These are phyloP conservation scores for Boletus patriciae DNA, from an alignment of 768 basidiomycete genomes.

Conservation along the genomic window DNA sequence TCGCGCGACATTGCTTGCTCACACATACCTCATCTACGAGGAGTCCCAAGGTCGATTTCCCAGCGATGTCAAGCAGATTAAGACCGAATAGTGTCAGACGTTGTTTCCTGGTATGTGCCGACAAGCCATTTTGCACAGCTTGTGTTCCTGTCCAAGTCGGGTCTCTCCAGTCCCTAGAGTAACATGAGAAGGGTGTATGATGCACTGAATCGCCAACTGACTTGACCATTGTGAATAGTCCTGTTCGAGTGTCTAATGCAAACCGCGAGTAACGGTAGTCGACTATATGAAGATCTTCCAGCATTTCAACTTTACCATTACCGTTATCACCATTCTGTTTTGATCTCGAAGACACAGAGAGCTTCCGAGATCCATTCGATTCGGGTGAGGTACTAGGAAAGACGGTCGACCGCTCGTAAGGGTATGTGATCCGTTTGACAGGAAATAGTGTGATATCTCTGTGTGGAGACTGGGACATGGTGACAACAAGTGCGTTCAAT, in stretches of 20 bases:
- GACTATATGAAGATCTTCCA: slow-evolving; percentile 62
- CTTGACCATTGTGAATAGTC: slow-evolving; percentile 81
- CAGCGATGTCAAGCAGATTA: slow-evolving; percentile 89
- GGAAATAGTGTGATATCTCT: slow-evolving; percentile 80
- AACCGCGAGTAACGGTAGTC: slow-evolving; percentile 95
- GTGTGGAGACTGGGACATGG: slow-evolving; percentile 64
- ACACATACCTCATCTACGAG: slow-evolving; percentile 81
- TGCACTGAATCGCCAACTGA: slow-evolving; percentile 30
- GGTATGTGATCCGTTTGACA: slow-evolving; percentile 65
- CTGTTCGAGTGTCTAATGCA: slow-evolving; percentile 79
- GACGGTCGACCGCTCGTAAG: slow-evolving; percentile 76
- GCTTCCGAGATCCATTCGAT: slow-evolving; percentile 30
- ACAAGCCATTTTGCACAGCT: slow-evolving; percentile 66
- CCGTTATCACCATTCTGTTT: slow-evolving; percentile 36
- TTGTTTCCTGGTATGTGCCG: slow-evolving; percentile 54
- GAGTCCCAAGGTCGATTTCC: slow-evolving; percentile 73
- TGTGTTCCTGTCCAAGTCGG: slow-evolving; percentile 62
- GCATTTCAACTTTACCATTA: slow-evolving; percentile 33
- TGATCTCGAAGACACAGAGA: slow-evolving; percentile 24
- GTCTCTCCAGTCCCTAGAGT: slow-evolving; percentile 85
- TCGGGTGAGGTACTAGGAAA: slow-evolving; percentile 50
- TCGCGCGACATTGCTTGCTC: not conserved
- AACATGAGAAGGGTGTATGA: slow-evolving; percentile 7
- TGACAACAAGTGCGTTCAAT: slow-evolving; percentile 22
- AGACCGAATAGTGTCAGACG: slow-evolving; percentile 73